phyloP scores from a whole-genome alignment of 805 yeast genomes.

The Candida mattraensis region DNA sequence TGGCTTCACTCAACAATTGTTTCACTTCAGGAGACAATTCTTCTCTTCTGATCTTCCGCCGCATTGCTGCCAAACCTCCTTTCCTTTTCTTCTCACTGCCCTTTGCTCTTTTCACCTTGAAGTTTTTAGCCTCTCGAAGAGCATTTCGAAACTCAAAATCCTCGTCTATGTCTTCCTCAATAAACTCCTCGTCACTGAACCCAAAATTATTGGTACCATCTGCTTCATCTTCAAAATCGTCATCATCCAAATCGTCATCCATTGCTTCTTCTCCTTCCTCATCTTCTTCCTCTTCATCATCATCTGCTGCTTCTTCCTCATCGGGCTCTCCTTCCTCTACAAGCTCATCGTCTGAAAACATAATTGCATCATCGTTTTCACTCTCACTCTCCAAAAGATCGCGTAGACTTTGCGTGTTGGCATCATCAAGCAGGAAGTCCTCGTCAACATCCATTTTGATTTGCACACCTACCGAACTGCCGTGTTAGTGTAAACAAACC shows the following conservation, averaged over 20 bases:
- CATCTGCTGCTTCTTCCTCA: too few species aligned
- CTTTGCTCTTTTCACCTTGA: slow-evolving; percentile 47
- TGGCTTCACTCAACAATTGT: slow-evolving; percentile 65
- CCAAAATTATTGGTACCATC: slow-evolving; percentile 27
- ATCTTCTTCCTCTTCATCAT: slow-evolving; percentile 23
- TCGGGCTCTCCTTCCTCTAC: too few species aligned
- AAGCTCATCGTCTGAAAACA: slow-evolving; percentile 13
- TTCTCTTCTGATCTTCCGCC: slow-evolving; percentile 40
- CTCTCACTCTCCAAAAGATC: slow-evolving; percentile 25
- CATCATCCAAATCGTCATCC: slow-evolving; percentile 30
- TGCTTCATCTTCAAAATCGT: slow-evolving; percentile 20
- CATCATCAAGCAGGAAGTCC: slow-evolving; percentile 25
- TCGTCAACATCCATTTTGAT: slow-evolving; percentile 18
- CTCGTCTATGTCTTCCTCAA: slow-evolving; percentile 40
- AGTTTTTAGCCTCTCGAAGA: slow-evolving; percentile 65
- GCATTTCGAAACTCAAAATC: slow-evolving; percentile 58
- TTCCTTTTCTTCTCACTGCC: slow-evolving; percentile 35
- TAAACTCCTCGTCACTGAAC: slow-evolving; percentile 33
- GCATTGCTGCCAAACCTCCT: slow-evolving; percentile 38
- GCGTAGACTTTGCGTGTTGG: slow-evolving; percentile 27
- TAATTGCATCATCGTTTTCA: slow-evolving; percentile 15
- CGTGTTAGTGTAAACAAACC: not conserved
- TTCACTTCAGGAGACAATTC: slow-evolving; percentile 74
- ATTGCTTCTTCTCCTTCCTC: slow-evolving; percentile 14
- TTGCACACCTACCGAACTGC: not conserved